Evolutionary conservation across 805 yeast species (phyloP), one percentile per base, ranked within the genome.

Genomic region (Candida argentea): DNA sequence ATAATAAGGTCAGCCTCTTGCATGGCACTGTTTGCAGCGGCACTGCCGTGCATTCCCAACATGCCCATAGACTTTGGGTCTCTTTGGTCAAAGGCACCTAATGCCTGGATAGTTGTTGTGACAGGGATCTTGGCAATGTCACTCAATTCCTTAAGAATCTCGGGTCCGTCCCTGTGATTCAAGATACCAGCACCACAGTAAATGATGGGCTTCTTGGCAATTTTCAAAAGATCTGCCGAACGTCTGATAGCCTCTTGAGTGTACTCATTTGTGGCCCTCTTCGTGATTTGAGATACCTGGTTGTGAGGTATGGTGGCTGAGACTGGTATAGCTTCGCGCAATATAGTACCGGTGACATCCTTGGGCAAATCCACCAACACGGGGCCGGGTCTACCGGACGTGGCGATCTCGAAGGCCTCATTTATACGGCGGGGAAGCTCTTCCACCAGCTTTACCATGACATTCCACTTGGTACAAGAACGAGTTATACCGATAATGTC

Each of bases 41-140:
- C 95, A 36, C 77, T 70, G 40, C 98, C 98, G 59, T 91, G 98
- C 98, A 91, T 91, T 46, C 98, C 98, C 42, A 91, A 71, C 93
- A 91, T 85, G 57, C 89, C 95, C 41, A 91, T 61, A 15, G 95
- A 79, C 57, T 86, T 85, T 39, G 76, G 77, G 58, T 87, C 94
- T 37, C 67, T 71, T 64, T 91, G 97, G 59, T 91, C 95, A 48
- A 78, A 91, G 6, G 93, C 82, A 44, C 98, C 98, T 39, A 91
- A 69, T 32, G 82, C 96, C 60, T 87, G 97, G 33, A 91, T 55
- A 29, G 96, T 82, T 16, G 97, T 91, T 25, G 98, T 89, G 37
- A 91, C 98, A 19, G 98, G 98, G 38, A 91, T 89, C 49, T 71
- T 67, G 16, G 94, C 94, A 61, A 79, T 81, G 35, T 86, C 94